A percentile compares a stretch with the other conserved stretches of the same genome.
Conservation (phyloP, 176 grass and related monocot genomes). For the Ananas comosus region DNA sequence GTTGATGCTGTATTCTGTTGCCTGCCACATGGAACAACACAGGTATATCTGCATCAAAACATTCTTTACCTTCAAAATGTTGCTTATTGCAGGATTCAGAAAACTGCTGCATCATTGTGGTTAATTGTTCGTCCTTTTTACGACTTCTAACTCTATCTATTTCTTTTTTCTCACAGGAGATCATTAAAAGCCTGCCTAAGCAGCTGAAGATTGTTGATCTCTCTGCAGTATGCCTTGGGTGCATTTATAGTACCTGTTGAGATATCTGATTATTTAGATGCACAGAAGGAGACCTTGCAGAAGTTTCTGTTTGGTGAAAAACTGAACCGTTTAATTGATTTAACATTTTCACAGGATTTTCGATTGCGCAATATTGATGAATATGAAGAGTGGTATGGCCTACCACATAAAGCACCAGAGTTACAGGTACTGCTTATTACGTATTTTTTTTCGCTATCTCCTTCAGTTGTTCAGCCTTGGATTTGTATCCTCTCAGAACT, state of each 20-base stretch:
- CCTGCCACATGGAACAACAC: slow-evolving; percentile 96
- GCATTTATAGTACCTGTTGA: neutral
- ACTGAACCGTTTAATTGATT: slow-evolving; percentile 12
- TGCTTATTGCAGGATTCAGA: neutral
- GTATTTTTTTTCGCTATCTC: slow-evolving; percentile 7
- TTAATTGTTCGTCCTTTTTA: neutral
- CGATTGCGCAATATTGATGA: slow-evolving; percentile 63
- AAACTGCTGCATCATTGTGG: neutral
- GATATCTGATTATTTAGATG: neutral
- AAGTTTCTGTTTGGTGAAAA: slow-evolving; percentile 11
- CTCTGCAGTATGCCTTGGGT: slow-evolving; percentile 54
- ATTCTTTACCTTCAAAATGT: slow-evolving; percentile 5
- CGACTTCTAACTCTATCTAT: neutral
- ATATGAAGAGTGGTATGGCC: slow-evolving; percentile 91
- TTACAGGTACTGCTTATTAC: slow-evolving; percentile 44
- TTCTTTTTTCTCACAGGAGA: slow-evolving; percentile 50
- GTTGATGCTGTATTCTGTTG: slow-evolving; percentile 99
- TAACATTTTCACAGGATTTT: slow-evolving; percentile 56
- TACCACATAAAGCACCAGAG: slow-evolving; percentile 86
- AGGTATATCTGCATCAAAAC: slow-evolving; percentile 36
- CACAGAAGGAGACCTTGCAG: neutral
- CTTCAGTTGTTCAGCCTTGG: neutral
- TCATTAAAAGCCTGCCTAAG: slow-evolving; percentile 70
- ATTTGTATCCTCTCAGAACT: neutral
- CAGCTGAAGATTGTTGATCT: slow-evolving; percentile 94